These are phyloP conservation scores for Pisolithus tinctorius DNA, from an alignment of 768 basidiomycete genomes.

Conservation along the genomic window DNA sequence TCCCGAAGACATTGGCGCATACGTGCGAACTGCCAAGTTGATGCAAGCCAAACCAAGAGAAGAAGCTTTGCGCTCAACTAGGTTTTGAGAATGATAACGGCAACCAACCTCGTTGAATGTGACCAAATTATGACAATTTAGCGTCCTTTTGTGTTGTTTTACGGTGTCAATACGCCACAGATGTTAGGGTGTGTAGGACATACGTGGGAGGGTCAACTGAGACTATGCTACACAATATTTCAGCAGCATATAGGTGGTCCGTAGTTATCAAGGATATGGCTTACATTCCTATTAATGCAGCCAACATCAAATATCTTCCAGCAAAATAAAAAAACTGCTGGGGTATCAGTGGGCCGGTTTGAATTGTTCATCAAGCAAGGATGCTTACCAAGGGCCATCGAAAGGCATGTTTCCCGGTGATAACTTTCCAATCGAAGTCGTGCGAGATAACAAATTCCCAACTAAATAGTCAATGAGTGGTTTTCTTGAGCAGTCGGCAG, in stretches of 20 bases:
- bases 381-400: slow-evolving; percentile 42
- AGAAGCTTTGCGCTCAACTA: neutral
- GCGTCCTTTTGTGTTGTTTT: slow-evolving; percentile 16
- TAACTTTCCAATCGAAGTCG: slow-evolving; percentile 36
- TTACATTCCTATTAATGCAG: slow-evolving; percentile 42
- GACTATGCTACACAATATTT: slow-evolving; percentile 14
- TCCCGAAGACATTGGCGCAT: slow-evolving; percentile 3
- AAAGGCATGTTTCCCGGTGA: slow-evolving; percentile 36
- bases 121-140: slow-evolving; percentile 42
- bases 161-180: neutral
- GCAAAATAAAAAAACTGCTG: slow-evolving; percentile 39
- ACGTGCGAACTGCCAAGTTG: slow-evolving; percentile 42
- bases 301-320: slow-evolving; percentile 38
- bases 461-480: slow-evolving; percentile 12
- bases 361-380: neutral
- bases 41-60: slow-evolving; percentile 40
- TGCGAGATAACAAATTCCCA: slow-evolving; percentile 41
- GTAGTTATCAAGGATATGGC: slow-evolving; percentile 6
- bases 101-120: slow-evolving; percentile 38
- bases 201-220: slow-evolving; percentile 33
- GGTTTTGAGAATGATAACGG: neutral
- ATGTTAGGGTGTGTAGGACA: slow-evolving; percentile 6
- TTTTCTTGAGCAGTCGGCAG: too few relatives aligned
- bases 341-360: slow-evolving; percentile 4
- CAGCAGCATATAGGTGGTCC: neutral